phyloP scores from a whole-genome alignment of 2,329 filamentous ascomycete genomes.

The Lasiodiplodia sp. region DNA sequence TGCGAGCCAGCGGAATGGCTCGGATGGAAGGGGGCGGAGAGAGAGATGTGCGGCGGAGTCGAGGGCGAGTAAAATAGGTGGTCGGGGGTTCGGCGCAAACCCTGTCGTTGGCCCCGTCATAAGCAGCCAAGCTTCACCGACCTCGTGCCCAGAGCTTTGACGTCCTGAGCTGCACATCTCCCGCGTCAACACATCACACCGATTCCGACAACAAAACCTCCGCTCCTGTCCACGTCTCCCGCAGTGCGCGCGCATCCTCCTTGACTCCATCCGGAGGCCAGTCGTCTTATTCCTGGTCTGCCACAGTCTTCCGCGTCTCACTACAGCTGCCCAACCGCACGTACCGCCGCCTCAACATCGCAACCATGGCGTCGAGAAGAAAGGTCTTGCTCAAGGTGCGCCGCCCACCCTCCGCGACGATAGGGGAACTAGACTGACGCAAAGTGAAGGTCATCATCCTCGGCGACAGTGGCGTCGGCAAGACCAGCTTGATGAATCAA shows the following conservation, averaged over 20 bases:
- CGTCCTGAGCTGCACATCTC: constrained; percentile 25
- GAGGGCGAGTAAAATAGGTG: constrained; percentile 10
- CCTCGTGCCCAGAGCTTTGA: constrained; percentile 29
- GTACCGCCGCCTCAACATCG: constrained; percentile 16
- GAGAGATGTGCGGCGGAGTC: not conserved
- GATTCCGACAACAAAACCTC: constrained; percentile 24
- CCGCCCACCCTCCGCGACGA: constrained; percentile 27
- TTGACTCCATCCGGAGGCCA: not conserved
- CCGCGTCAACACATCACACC: constrained; percentile 28
- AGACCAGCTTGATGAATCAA: constrained; percentile 99
- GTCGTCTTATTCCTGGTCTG: not conserved
- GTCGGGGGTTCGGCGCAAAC: constrained; percentile 8
- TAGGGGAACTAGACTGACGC: constrained; percentile 33
- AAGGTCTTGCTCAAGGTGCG: constrained; percentile 88
- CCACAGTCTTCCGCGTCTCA: not conserved
- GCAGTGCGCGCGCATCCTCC: constrained; percentile 6
- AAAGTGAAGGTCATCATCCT: constrained; percentile 88
- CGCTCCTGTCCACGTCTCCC: constrained; percentile 5
- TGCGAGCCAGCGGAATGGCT: not conserved
- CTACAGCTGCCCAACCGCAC: constrained; percentile 8
- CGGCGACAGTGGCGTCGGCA: constrained; percentile 97
- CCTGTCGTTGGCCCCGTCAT: constrained; percentile 25
- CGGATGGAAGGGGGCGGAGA: not conserved
- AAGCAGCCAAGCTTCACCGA: constrained; percentile 31
- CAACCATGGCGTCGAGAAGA: constrained; percentile 78